These are phyloP conservation scores for Sordaria brevicollis DNA, from an alignment of 495 filamentous ascomycete species.

Conservation along the genomic window DNA sequence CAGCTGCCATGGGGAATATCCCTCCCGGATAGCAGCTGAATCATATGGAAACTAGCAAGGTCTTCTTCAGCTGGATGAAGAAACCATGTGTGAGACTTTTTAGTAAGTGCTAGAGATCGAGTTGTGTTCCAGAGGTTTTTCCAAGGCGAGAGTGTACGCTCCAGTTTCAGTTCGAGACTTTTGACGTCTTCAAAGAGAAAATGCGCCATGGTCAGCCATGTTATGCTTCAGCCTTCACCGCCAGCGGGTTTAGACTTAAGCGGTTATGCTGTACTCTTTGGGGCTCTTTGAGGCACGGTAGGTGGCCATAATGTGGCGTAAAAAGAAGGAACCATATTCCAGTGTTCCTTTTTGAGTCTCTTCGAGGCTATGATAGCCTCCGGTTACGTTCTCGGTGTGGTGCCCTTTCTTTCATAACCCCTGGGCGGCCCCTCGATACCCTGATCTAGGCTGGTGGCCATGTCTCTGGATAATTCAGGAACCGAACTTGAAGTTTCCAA, in stretches of 20 bases:
- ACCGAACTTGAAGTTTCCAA: background rate
- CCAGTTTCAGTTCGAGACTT: background rate
- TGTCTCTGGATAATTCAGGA: background rate
- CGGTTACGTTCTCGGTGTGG: background rate
- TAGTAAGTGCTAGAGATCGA: background rate
- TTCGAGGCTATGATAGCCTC: background rate
- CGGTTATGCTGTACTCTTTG: background rate
- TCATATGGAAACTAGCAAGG: background rate
- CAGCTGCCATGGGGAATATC: background rate
- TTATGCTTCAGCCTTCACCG: background rate
- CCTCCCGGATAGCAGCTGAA: background rate
- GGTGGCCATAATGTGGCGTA: background rate
- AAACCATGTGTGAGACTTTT: background rate
- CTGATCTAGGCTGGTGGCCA: background rate
- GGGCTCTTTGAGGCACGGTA: background rate
- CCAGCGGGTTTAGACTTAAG: background rate
- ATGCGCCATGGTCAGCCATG: background rate
- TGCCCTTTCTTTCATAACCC: background rate
- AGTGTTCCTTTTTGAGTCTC: background rate
- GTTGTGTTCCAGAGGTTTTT: background rate
- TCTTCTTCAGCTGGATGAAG: background rate
- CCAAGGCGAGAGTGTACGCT: background rate
- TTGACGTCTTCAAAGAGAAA: background rate
- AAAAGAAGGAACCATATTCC: background rate
- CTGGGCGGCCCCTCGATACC: background rate